Base-by-base conservation (phyloP, 2,329 filamentous ascomycete species). In the Colletotrichum orbiculare region DNA sequence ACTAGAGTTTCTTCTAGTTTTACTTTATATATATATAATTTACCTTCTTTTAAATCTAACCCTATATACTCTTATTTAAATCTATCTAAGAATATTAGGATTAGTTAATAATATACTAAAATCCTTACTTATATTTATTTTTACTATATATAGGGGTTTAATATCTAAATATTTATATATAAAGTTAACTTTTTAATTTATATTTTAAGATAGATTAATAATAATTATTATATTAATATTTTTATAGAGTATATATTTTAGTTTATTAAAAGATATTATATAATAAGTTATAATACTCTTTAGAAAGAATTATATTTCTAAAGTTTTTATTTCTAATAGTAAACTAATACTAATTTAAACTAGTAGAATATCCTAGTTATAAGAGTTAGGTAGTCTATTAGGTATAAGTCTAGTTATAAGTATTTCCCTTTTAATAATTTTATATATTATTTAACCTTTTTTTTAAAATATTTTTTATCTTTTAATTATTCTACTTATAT, bases 41-140 rank as follows among this genome's bases (percentile, higher is more conserved):
- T 73, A 78, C 73, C 73, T 77, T 74, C 3, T 25, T 25, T 4
- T 25, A 4, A 4, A 3, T 25, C 2, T 4, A 25, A 25, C 25
- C 2, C 2, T 25, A 25, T 25, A 77, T 77, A 72, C 73, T 79
- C 73, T 70, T 79, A 79, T 73, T 78, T 75, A 79, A 77, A 78
- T 79, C 76, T 74, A 77, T 79, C 75, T 72, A 72, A 78, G 73
- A 69, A 79, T 74, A 76, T 79, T 73, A 75, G 71, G 74, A 78
- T 78, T 73, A 74, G 74, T 79, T 73, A 73, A 79, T 78, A 71
- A 73, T 79, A 74, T 73, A 67, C 74, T 69, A 68, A 69, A 70
- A 73, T 73, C 78, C 72, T 74, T 70, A 79, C 73, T 78, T 79
- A 25, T 25, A 25, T 25, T 25, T 25, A 25, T 1, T 25, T 4